phyloP scores from a whole-genome alignment of 306 rosid species.

The Fagus sylvatica region DNA sequence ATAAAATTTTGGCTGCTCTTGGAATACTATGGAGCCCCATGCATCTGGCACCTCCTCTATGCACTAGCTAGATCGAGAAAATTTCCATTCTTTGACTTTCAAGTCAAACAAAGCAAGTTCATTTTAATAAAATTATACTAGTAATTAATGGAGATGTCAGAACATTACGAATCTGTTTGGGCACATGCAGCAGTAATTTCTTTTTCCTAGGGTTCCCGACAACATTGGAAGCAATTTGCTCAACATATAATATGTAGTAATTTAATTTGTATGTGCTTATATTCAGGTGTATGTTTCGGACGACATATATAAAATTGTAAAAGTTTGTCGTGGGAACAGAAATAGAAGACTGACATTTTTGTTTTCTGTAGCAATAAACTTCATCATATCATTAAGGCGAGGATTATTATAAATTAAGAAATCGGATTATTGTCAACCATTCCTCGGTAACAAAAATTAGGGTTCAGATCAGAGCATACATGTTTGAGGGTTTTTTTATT shows the following conservation, averaged over 20 bases:
- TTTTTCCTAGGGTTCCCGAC: slow-evolving; percentile 57
- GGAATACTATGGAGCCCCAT: slow-evolving; percentile 16
- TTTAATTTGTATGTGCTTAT: slow-evolving; percentile 17
- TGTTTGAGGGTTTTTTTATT: slow-evolving; percentile 22
- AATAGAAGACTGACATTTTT: slow-evolving; percentile 50
- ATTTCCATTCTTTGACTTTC: slow-evolving; percentile 22
- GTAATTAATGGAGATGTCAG: not conserved
- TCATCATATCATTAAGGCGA: slow-evolving; percentile 28
- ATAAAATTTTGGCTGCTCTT: not conserved
- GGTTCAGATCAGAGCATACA: slow-evolving; percentile 34
- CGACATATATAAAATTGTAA: slow-evolving; percentile 16
- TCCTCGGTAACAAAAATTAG: slow-evolving; percentile 40
- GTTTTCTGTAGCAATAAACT: slow-evolving; percentile 36
- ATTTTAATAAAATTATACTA: not conserved
- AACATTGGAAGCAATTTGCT: slow-evolving; percentile 49
- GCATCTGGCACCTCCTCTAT: not conserved
- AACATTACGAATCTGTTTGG: not conserved
- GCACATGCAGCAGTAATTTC: not conserved
- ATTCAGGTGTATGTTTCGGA: slow-evolving; percentile 12
- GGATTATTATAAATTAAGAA: slow-evolving; percentile 27
- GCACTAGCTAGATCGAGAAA: not conserved
- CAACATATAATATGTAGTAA: not conserved
- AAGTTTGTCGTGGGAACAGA: slow-evolving; percentile 37
- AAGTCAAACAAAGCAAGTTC: slow-evolving; percentile 35
- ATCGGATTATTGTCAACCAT: slow-evolving; percentile 40